Conservation (phyloP, 1,284 basidiomycete genomes). For the Termitomyces sp. region DNA sequence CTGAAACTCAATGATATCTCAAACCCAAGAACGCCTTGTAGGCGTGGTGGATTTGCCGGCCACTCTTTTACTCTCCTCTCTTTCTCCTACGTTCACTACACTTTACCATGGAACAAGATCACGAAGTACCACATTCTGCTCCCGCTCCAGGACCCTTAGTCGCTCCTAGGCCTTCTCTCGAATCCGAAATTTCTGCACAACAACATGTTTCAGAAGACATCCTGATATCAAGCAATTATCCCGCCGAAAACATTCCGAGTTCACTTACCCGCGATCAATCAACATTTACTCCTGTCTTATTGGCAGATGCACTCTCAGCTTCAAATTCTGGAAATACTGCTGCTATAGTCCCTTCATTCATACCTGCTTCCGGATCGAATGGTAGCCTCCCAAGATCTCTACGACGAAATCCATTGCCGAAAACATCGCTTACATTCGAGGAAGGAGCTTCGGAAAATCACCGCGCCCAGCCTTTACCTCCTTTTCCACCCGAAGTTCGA, state of each 20-base stretch:
- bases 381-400: slow-evolving; percentile 3
- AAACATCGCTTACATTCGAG: not conserved
- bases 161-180: not conserved
- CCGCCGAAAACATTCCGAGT: not conserved
- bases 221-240: not conserved
- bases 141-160: not conserved
- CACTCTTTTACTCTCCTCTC: not conserved
- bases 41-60: slow-evolving; percentile 6
- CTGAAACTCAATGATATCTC: not conserved
- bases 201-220: not conserved
- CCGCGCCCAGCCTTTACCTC: slow-evolving; percentile 8
- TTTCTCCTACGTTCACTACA: not conserved
- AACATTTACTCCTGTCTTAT: not conserved
- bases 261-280: not conserved
- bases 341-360: not conserved
- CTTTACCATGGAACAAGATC: slow-evolving; percentile 10
- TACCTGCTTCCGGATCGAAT: slow-evolving; percentile 2
- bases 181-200: not conserved
- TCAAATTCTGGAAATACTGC: not conserved
- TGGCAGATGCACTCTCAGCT: not conserved
- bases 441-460: not conserved
- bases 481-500: slow-evolving; percentile 11
- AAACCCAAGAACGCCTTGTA: slow-evolving; percentile 8
- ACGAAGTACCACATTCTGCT: slow-evolving; percentile 1
- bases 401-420: slow-evolving; percentile 1